Evolutionary conservation across 768 basidiomycete genomes (phyloP).

Genomic region (Termitomyces sp.): DNA sequence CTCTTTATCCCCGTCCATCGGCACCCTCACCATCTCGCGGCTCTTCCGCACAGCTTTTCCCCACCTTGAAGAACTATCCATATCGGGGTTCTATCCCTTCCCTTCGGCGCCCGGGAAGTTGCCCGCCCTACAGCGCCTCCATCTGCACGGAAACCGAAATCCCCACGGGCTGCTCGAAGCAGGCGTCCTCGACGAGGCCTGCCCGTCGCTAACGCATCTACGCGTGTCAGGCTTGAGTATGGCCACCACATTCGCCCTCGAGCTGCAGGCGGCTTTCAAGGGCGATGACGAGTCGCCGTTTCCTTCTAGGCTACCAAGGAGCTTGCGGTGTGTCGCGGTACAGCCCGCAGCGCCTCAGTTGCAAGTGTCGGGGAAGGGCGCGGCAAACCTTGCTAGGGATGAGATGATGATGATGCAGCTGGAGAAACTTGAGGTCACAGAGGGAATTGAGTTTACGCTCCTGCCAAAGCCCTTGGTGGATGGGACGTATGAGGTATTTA

Average conservation of each 20-base stretch:
- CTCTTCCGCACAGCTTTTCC: slow-evolving; percentile 40
- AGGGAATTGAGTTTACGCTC: slow-evolving; percentile 5
- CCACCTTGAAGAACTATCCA: slow-evolving; percentile 30
- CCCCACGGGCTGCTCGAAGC: slow-evolving; percentile 40
- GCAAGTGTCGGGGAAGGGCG: slow-evolving; percentile 3
- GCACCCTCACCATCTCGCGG: slow-evolving; percentile 33
- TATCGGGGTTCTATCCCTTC: slow-evolving; percentile 47
- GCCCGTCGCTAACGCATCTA: slow-evolving; percentile 33
- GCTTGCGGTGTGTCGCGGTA: slow-evolving; percentile 17
- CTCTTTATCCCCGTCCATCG: slow-evolving; percentile 24
- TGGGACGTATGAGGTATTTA: slow-evolving; percentile 6
- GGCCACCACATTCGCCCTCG: slow-evolving; percentile 35
- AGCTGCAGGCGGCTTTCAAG: slow-evolving; percentile 29
- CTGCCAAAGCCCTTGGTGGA: slow-evolving; percentile 3
- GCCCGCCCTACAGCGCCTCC: slow-evolving; percentile 35
- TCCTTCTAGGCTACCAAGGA: slow-evolving; percentile 20
- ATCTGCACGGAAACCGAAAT: slow-evolving; percentile 44
- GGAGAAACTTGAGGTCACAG: slow-evolving; percentile 9
- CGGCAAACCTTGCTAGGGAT: slow-evolving; percentile 18
- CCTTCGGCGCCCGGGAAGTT: slow-evolving; percentile 29
- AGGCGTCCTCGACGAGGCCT: slow-evolving; percentile 31
- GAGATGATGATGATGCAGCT: slow-evolving; percentile 23
- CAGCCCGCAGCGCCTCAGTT: slow-evolving; percentile 24
- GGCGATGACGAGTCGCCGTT: slow-evolving; percentile 12
- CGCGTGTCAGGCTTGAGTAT: slow-evolving; percentile 36